These are phyloP conservation scores for Saxispiralis lemnorum DNA, from an alignment of 495 filamentous ascomycete genomes.

Conservation along the genomic window DNA sequence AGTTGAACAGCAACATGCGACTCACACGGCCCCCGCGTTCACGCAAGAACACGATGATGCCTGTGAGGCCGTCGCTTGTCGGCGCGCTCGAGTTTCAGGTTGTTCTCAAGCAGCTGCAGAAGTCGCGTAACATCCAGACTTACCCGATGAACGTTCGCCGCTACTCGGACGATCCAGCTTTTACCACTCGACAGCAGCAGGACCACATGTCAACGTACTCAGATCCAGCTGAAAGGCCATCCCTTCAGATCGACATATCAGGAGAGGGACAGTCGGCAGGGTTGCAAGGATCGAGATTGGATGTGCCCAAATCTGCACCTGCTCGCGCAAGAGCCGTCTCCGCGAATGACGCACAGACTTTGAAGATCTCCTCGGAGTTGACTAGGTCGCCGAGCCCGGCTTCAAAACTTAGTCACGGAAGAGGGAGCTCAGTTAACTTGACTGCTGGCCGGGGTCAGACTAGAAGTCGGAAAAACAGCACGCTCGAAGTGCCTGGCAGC, in stretches of 20 bases:
- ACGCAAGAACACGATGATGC: constrained; percentile 57
- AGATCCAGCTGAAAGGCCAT: constrained; percentile 25
- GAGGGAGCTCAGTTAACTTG: too few species aligned
- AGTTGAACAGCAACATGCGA: constrained; percentile 86
- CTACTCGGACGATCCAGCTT: constrained; percentile 49
- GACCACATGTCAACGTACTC: constrained; percentile 35
- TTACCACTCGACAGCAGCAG: constrained; percentile 28
- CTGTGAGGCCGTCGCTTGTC: constrained; percentile 81
- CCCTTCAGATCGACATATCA: constrained; percentile 13
- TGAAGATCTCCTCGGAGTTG: constrained; percentile 16
- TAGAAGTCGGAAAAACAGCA: background rate
- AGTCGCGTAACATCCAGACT: constrained; percentile 52
- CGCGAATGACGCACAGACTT: constrained; percentile 36
- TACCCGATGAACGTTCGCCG: constrained; percentile 49
- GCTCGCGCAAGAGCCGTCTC: constrained; percentile 41
- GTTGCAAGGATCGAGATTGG: background rate
- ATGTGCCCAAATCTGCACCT: constrained; percentile 21
- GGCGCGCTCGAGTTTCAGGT: constrained; percentile 89
- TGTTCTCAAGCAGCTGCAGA: constrained; percentile 65
- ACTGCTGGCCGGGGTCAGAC: background rate
- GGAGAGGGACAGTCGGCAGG: constrained; percentile 7
- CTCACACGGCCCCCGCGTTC: constrained; percentile 49
- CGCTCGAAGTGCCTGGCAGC: constrained; percentile 2
- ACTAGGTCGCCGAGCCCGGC: background rate
- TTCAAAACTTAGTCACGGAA: background rate